Evolutionary conservation across 2,329 filamentous ascomycete genomes (phyloP), one percentile per base, ranked within the genome.

Genomic region (Diaporthe sp.): DNA sequence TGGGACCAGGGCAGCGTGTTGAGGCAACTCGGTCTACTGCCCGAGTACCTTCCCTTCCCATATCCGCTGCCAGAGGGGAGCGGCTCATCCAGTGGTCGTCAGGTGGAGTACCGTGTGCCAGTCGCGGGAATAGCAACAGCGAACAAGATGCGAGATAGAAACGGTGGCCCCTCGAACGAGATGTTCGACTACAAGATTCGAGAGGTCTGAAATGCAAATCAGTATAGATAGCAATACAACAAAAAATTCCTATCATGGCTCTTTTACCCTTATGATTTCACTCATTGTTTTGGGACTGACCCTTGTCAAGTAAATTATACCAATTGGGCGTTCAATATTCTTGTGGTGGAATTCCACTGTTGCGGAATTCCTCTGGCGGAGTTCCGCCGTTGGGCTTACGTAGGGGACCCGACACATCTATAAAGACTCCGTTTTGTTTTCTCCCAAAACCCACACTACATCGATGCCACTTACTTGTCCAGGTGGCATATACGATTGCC

Each of bases 1-100:
- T 94, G 92, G 92, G 92, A 94, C 76, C 92, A 94, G 81, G 90
- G 86, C 0, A 92, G 90, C 0, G 88, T 90, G 2, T 83, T 94
- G 13, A 82, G 86, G 9, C 92, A 94, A 80, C 81, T 93, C 1
- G 92, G 90, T 0, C 80, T 94, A 28, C 80, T 94, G 70, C 92
- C 92, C 0, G 88, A 94, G 74, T 94, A 91, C 77, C 85, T 94
- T 0, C 88, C 90, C 0, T 94, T 91, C 76, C 92, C 91, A 0
- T 90, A 92, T 79, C 78, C 86, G 0, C 78, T 92, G 0, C 83
- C 86, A 0, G 85, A 83, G 8, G 86, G 85, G 20, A 80, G 78
- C 51, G 74, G 68, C 15, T 82, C 85, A 0, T 80, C 77, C 0
- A 68, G 83, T 0, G 84, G 81, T 0, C 83, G 83, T 70, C 80